Conservation (phyloP, 768 basidiomycete species). For the Postia placenta region DNA sequence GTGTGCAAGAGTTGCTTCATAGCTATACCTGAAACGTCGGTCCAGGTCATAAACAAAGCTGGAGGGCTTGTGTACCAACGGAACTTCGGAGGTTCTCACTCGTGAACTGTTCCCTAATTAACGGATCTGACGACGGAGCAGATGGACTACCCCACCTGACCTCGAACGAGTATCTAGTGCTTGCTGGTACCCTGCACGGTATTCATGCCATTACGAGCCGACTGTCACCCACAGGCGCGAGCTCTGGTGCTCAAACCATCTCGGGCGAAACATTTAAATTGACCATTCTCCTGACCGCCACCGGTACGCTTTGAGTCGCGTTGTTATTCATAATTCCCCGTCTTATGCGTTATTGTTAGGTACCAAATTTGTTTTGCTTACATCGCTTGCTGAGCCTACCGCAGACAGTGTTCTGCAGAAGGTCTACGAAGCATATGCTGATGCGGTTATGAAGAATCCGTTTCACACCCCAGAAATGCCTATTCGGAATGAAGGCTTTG, state of each 20-base stretch:
- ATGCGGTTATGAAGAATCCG: constrained; percentile 97
- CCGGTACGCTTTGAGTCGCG: constrained; percentile 46
- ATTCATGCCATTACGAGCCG: constrained; percentile 98
- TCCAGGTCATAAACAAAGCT: constrained; percentile 94
- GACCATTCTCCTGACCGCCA: constrained; percentile 82
- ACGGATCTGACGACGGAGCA: constrained; percentile 23
- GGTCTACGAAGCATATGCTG: constrained; percentile 90
- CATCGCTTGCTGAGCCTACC: constrained; percentile 68
- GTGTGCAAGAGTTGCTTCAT: neutral
- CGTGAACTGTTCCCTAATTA: neutral
- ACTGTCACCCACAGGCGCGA: constrained; percentile 73
- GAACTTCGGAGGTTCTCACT: constrained; percentile 75
- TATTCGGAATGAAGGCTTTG: constrained; percentile 87
- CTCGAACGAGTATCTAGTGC: constrained; percentile 91
- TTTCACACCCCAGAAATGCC: constrained; percentile 99
- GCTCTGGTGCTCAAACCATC: constrained; percentile 91
- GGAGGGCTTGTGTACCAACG: constrained; percentile 94
- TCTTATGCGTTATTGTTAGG: constrained; percentile 38
- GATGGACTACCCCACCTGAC: constrained; percentile 89
- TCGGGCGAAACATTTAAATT: constrained; percentile 96
- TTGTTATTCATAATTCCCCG: neutral
- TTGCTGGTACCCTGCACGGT: constrained; percentile 94
- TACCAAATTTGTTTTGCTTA: constrained; percentile 92
- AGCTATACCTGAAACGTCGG: neutral
- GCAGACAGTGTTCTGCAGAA: constrained; percentile 71